Conservation (phyloP, 331 rosid species). For the Telfairia occidentalis region DNA sequence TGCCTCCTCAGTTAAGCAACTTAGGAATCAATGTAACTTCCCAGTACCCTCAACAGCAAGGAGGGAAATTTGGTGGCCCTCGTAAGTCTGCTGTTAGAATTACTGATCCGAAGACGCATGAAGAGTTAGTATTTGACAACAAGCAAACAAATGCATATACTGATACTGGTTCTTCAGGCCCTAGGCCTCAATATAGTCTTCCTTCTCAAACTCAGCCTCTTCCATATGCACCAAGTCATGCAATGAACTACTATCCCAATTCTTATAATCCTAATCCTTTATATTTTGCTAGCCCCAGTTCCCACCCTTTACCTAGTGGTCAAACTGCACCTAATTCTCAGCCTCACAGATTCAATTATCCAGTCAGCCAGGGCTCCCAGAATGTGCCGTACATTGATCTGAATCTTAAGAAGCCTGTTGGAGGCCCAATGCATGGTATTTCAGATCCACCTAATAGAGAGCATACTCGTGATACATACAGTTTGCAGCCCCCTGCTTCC, state of each 20-base stretch:
- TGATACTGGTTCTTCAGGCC: conserved; percentile 49
- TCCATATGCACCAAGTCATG: conserved; percentile 35
- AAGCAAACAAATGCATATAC: conserved; percentile 17
- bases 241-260: conserved; percentile 31
- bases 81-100: conserved; percentile 74
- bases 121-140: conserved; percentile 38
- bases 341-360: conserved; percentile 43
- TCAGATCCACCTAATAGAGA: conserved; percentile 37
- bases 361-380: conserved; percentile 43
- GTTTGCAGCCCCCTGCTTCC: conserved; percentile 23
- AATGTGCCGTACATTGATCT: conserved; percentile 29
- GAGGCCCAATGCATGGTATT: conserved; percentile 27
- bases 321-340: conserved; percentile 57
- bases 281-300: conserved; percentile 30
- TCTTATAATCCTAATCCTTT: conserved; percentile 30
- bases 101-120: conserved; percentile 84
- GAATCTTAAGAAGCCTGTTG: conserved; percentile 42
- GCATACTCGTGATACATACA: conserved; percentile 36
- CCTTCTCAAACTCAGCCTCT: conserved; percentile 57
- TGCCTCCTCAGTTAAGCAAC: conserved; percentile 54
- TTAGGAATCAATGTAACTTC: conserved; percentile 41
- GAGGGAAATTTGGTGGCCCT: conserved; percentile 49
- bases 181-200: conserved; percentile 41
- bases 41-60: conserved; percentile 65
- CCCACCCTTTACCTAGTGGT: conserved; percentile 47